Conservation (phyloP, 495 filamentous ascomycete genomes). For the Oleoguttula mirabilis region DNA sequence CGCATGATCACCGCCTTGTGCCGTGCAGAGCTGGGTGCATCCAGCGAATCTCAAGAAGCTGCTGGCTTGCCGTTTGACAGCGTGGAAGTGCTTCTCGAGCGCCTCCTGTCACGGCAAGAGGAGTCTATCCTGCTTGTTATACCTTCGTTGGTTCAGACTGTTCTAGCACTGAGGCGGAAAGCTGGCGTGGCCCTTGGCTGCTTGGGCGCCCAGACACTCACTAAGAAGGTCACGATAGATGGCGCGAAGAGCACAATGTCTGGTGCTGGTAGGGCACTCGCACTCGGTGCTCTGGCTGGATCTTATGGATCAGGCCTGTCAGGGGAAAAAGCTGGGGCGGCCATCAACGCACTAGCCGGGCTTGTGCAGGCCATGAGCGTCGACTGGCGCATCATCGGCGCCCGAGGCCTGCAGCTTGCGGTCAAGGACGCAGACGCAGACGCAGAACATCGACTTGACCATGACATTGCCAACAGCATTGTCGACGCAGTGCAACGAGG, state of each 20-base stretch:
- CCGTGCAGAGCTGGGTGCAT: neutral
- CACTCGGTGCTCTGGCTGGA: slow-evolving; percentile 11
- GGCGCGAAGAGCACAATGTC: slow-evolving; percentile 8
- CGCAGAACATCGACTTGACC: neutral
- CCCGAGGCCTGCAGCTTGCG: slow-evolving; percentile 7
- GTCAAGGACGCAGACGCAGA: neutral
- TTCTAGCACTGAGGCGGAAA: slow-evolving; percentile 3
- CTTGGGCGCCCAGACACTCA: slow-evolving; percentile 1
- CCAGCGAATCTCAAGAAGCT: neutral
- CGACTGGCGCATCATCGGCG: slow-evolving; percentile 16
- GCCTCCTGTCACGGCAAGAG: slow-evolving; percentile 9
- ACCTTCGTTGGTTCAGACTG: neutral
- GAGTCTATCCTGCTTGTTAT: slow-evolving; percentile 6
- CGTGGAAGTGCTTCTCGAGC: slow-evolving; percentile 7
- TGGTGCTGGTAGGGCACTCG: slow-evolving; percentile 14
- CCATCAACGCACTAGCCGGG: neutral
- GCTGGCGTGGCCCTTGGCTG: slow-evolving; percentile 1
- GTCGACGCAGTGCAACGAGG: slow-evolving; percentile 21
- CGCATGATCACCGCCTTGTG: slow-evolving; percentile 6
- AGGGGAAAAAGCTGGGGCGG: slow-evolving; percentile 3
- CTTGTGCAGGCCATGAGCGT: slow-evolving; percentile 7
- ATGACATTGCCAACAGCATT: slow-evolving; percentile 15
- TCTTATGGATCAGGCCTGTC: slow-evolving; percentile 3
- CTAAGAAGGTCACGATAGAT: slow-evolving; percentile 7
- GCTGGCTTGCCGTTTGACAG: neutral